Evolutionary conservation across 2,329 filamentous ascomycete species (phyloP), one percentile per base, ranked within the genome.

Genomic region (Fusarium haematococcum): DNA sequence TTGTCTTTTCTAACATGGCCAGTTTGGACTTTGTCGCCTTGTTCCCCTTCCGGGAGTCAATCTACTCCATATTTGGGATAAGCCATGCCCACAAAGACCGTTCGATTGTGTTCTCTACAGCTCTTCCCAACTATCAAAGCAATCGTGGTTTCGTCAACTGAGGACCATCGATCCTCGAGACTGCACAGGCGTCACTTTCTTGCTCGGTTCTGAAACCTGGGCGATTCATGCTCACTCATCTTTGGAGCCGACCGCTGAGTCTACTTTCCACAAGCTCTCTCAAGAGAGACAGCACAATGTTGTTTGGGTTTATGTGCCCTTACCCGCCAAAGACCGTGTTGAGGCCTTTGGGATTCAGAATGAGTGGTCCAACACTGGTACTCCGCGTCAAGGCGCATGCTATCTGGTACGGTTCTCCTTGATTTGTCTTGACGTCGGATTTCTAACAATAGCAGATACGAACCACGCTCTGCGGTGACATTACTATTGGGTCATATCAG

Each of bases 121-220:
- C 2, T 52, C 48, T 3, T n/a, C 48, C 4, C 27, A 8, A n/a
- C 10, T 52, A 32, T 32, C 48, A 30, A 30, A 52, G 9, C 27
- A 52, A 3, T 30, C 18, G 20, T 52, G 48, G 48, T 52, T 52
- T 32, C 48, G 27, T 20, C 64, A 67, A 45, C 16, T 67, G 6
- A 45, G n/a, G 25, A 67, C 56, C 6, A 54, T 67, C 9, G 45
- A 67, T 8, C 64, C 64, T n/a, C 64, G 57, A 25, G 56, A 62
- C n/a, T 62, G 64, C 33, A 67, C 57, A 20, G 64, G 64, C 13
- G 16, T 67, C n/a, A 67, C 64, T 2, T 67, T 67, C 33, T 62
- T 67, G 27, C 52, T 62, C 13, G 56, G 43, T 2, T 37, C 18
- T n/a, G 45, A 54, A 20, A 43, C 18, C 25, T 54, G 30, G 27